Conservation (phyloP, 208 protist genomes). For the Acanthamoeba lenticulata region DNA sequence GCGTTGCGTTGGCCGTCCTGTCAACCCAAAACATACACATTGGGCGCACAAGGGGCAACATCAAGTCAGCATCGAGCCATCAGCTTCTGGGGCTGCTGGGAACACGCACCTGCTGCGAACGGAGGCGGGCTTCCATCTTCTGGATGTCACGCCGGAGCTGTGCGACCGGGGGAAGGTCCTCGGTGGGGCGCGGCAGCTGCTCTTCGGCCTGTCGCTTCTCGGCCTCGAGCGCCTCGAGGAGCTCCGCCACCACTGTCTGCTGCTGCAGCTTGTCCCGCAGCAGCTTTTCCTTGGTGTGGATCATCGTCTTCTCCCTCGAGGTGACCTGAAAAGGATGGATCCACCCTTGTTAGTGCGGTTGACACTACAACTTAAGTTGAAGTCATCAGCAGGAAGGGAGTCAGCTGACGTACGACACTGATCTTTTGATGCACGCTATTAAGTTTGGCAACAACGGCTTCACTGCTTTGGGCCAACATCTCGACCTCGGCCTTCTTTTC, state of each 20-base stretch:
- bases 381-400: too few relatives aligned
- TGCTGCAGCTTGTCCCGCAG: not conserved
- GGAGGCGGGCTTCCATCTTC: slow-evolving; percentile 51
- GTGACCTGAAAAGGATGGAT: not conserved
- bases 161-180: not conserved
- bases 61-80: too few relatives aligned
- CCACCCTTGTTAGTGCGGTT: too few relatives aligned
- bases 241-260: not conserved
- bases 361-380: too few relatives aligned
- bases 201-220: not conserved
- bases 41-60: not conserved
- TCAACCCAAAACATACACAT: not conserved
- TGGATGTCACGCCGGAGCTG: slow-evolving; percentile 46
- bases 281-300: not conserved
- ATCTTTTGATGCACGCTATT: slow-evolving; percentile 35
- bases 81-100: too few relatives aligned
- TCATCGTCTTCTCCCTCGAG: not conserved
- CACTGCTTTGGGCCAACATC: not conserved
- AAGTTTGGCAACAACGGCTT: slow-evolving; percentile 1
- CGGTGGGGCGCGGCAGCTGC: not conserved
- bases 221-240: not conserved
- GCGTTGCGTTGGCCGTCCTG: slow-evolving; percentile 27
- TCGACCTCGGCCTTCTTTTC: slow-evolving; percentile 59
- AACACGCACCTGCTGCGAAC: not conserved
- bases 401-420: not conserved